phyloP scores from a whole-genome alignment of 176 grass and related monocot species.

The Otatea glauca region DNA sequence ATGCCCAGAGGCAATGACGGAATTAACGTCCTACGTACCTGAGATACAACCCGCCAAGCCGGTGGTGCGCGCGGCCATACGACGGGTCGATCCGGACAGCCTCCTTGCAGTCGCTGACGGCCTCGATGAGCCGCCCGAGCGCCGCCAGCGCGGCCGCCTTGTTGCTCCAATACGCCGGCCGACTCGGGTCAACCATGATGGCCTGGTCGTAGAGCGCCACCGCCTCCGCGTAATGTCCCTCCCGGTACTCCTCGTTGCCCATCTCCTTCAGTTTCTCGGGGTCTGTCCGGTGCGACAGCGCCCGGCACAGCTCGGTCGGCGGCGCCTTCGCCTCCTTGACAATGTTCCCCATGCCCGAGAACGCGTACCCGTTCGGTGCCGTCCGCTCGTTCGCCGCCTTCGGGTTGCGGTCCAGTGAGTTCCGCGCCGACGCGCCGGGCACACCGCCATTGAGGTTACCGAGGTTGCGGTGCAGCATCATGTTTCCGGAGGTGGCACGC shows the following conservation, averaged over 20 bases:
- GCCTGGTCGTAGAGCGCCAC: slow-evolving; percentile 87
- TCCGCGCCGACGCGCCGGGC: slow-evolving; percentile 26
- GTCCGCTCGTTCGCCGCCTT: slow-evolving; percentile 48
- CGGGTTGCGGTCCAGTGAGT: slow-evolving; percentile 41
- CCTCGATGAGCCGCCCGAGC: slow-evolving; percentile 72
- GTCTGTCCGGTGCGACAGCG: slow-evolving; percentile 61
- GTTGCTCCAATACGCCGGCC: slow-evolving; percentile 80
- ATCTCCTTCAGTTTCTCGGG: slow-evolving; percentile 97
- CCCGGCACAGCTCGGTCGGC: slow-evolving; percentile 55
- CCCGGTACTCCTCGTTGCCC: slow-evolving; percentile 91
- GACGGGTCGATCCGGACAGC: slow-evolving; percentile 75
- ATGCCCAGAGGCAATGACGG: background rate
- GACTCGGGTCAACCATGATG: slow-evolving; percentile 66
- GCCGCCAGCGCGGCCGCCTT: slow-evolving; percentile 82
- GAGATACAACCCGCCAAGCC: slow-evolving; percentile 79
- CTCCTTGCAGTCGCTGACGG: slow-evolving; percentile 80
- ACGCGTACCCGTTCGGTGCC: slow-evolving; percentile 39
- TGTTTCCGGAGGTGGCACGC: slow-evolving; percentile 81
- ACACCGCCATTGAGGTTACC: slow-evolving; percentile 65
- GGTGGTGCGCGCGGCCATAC: slow-evolving; percentile 70
- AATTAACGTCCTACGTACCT: slow-evolving; percentile 51
- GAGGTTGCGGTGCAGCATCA: slow-evolving; percentile 89
- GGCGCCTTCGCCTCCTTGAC: slow-evolving; percentile 29
- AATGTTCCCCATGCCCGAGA: slow-evolving; percentile 57
- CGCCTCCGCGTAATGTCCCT: slow-evolving; percentile 80